Evolutionary conservation across 345 rosid genomes (phyloP).

Genomic region (Gossypium australe): DNA sequence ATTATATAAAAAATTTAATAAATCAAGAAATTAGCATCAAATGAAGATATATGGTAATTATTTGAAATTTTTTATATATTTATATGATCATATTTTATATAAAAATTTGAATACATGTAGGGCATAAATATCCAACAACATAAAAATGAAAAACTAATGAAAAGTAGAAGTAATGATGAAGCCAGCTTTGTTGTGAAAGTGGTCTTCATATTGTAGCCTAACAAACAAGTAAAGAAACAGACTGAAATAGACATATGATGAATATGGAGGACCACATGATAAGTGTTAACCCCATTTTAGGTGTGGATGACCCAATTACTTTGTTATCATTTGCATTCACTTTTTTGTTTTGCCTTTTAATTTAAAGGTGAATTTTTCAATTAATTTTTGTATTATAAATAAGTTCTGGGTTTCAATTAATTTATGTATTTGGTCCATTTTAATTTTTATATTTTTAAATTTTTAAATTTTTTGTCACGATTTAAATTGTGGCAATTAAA

Average conservation of each 20-base stretch:
- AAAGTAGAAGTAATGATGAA: background rate
- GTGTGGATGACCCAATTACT: background rate
- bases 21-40: too few relatives aligned
- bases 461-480: too few relatives aligned
- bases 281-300: background rate
- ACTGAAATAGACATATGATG: background rate
- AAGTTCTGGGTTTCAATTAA: too few relatives aligned
- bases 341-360: too few relatives aligned
- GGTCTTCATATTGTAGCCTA: background rate
- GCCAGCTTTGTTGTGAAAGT: background rate
- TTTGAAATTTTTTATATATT: too few relatives aligned
- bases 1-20: too few relatives aligned
- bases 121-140: background rate
- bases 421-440: too few relatives aligned
- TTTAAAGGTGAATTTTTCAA: too few relatives aligned
- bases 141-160: background rate
- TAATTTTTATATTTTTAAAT: too few relatives aligned
- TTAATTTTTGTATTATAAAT: too few relatives aligned
- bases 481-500: too few relatives aligned
- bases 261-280: background rate
- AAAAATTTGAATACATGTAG: too few relatives aligned
- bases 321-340: background rate
- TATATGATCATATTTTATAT: background rate
- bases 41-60: background rate
- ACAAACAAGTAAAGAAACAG: background rate